A percentile compares a stretch with the other conserved stretches of the same genome.
phyloP scores from a whole-genome alignment of 129 eudicot genomes.

The carrot (Daucus carota) region DNA sequence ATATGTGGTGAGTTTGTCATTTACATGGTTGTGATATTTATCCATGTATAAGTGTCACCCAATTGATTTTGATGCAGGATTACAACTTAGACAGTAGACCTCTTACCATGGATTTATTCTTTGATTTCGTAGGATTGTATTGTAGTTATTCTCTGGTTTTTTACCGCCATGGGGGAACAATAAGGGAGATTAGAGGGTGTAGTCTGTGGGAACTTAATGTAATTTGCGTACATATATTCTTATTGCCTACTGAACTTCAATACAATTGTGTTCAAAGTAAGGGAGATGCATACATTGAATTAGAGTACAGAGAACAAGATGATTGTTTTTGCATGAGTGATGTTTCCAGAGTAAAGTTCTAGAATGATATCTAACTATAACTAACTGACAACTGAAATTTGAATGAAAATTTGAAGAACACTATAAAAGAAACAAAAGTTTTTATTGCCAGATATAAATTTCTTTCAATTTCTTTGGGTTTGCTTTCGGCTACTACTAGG shows the following conservation, averaged over 20 bases:
- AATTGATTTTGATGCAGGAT: neutral
- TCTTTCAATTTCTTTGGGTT: neutral
- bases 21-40: neutral
- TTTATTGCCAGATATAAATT: too few relatives aligned
- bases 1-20: conserved; percentile 51
- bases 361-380: neutral
- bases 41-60: neutral
- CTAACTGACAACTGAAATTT: neutral
- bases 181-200: neutral
- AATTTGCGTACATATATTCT: neutral
- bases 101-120: neutral
- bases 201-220: neutral
- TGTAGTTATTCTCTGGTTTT: neutral
- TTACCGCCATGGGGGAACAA: neutral
- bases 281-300: neutral
- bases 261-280: neutral
- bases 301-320: too few relatives aligned
- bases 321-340: neutral
- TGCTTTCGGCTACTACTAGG: neutral
- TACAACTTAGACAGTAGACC: neutral
- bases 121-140: neutral
- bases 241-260: neutral
- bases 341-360: too few relatives aligned
- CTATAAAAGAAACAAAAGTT: too few relatives aligned
- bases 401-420: too few relatives aligned